phyloP scores from a whole-genome alignment of 306 rosid genomes.

The Castanopsis chinensis region DNA sequence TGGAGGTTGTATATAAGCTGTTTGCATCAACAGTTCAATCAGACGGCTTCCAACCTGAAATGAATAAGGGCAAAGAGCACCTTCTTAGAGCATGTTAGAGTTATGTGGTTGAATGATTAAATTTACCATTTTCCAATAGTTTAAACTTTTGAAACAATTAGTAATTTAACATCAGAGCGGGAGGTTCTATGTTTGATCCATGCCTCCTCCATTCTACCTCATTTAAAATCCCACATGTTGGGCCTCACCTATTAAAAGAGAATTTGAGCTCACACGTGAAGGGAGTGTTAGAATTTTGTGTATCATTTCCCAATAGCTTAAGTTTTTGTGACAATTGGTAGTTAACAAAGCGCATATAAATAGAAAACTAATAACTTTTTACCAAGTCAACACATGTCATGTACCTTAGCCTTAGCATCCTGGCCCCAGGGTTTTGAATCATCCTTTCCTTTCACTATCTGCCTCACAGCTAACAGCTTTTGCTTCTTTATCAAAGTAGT shows the following conservation, averaged over 20 bases:
- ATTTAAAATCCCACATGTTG: too few species aligned
- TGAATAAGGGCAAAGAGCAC: not conserved
- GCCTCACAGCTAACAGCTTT: slow-evolving; percentile 55
- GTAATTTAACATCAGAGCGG: too few species aligned
- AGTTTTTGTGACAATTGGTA: too few species aligned
- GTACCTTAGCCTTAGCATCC: slow-evolving; percentile 67
- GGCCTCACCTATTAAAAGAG: too few species aligned
- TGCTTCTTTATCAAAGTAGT: slow-evolving; percentile 73
- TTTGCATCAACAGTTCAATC: slow-evolving; percentile 72
- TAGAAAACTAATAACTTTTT: slow-evolving; percentile 16
- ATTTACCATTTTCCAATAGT: too few species aligned
- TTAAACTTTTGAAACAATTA: too few species aligned
- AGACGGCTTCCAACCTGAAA: slow-evolving; percentile 89
- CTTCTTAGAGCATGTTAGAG: not conserved
- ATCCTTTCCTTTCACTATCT: slow-evolving; percentile 48
- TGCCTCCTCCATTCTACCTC: too few species aligned
- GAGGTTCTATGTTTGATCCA: too few species aligned
- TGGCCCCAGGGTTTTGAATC: slow-evolving; percentile 70
- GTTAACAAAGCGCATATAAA: slow-evolving; percentile 16
- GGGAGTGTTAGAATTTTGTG: too few species aligned
- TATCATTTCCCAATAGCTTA: too few species aligned
- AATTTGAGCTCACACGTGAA: too few species aligned
- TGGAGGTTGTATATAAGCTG: slow-evolving; percentile 89
- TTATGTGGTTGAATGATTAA: too few species aligned
- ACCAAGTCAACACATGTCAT: slow-evolving; percentile 19